These are phyloP conservation scores for Pyrenochaeta sp. DNA, from an alignment of 2,329 filamentous ascomycete genomes.

Conservation along the genomic window DNA sequence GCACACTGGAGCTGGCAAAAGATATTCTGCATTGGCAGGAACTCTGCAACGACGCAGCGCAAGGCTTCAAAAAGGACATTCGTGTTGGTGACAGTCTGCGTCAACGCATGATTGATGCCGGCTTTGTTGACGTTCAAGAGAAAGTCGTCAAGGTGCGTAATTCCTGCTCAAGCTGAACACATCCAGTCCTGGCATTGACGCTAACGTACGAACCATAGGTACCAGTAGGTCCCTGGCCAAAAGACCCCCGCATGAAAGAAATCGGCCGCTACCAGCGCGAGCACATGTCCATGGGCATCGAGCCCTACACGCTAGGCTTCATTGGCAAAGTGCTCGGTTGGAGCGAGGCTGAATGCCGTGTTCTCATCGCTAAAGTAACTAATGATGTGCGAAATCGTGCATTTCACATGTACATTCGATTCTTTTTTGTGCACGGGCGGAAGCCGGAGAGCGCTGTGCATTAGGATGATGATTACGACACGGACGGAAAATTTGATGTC, in stretches of 20 bases:
- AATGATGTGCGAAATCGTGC: conserved; percentile 40
- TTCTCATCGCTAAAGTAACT: conserved; percentile 44
- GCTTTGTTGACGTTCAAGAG: conserved; percentile 46
- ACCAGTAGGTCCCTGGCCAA: conserved; percentile 54
- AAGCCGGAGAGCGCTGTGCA: conserved; percentile 31
- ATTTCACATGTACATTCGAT: conserved; percentile 44
- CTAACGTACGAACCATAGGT: conserved; percentile 27
- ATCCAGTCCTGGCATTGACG: not conserved
- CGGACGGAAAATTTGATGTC: not conserved
- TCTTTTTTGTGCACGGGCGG: conserved; percentile 45
- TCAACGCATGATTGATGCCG: conserved; percentile 37
- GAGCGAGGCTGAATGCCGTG: conserved; percentile 44
- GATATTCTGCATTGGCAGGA: conserved; percentile 39
- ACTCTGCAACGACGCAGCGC: conserved; percentile 38
- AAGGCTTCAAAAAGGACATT: conserved; percentile 38
- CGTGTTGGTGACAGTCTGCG: conserved; percentile 31
- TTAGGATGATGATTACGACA: not conserved
- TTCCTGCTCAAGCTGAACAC: not conserved
- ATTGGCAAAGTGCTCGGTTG: conserved; percentile 47
- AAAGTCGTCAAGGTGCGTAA: conserved; percentile 43
- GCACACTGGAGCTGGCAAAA: conserved; percentile 33
- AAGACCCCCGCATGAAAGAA: conserved; percentile 59
- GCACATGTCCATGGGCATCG: conserved; percentile 46
- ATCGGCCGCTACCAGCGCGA: conserved; percentile 55
- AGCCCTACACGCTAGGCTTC: conserved; percentile 47